Conservation (phyloP, 495 filamentous ascomycete species). For the Neurospora sp. region DNA sequence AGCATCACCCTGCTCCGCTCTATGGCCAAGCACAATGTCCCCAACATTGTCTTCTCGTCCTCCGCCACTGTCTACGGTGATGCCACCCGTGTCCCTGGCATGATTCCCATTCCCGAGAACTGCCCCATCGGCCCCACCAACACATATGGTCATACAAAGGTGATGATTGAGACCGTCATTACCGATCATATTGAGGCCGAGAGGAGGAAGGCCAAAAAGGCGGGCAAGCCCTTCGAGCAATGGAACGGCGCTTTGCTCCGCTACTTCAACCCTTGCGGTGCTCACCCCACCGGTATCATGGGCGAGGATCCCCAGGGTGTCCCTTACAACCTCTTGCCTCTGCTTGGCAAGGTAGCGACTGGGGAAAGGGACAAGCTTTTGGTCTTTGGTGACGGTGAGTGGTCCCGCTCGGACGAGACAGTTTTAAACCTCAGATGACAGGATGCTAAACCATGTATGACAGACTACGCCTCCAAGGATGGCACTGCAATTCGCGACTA, state of each 20-base stretch:
- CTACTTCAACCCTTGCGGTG: slow-evolving; percentile 96
- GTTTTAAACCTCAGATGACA: not conserved
- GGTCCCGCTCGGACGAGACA: not conserved
- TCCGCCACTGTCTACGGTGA: slow-evolving; percentile 97
- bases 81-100: slow-evolving; percentile 88
- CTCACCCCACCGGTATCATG: slow-evolving; percentile 95
- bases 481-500: slow-evolving; percentile 66
- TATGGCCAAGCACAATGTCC: slow-evolving; percentile 82
- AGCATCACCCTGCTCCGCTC: slow-evolving; percentile 77
- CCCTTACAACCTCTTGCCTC: slow-evolving; percentile 88
- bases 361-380: slow-evolving; percentile 90
- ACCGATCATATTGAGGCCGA: slow-evolving; percentile 82
- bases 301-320: slow-evolving; percentile 95
- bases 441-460: not conserved
- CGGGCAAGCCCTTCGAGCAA: slow-evolving; percentile 60
- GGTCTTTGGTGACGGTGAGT: slow-evolving; percentile 86
- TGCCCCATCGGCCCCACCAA: slow-evolving; percentile 96
- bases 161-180: slow-evolving; percentile 81
- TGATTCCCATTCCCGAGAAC: slow-evolving; percentile 97
- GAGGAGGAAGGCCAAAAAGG: slow-evolving; percentile 73
- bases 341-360: slow-evolving; percentile 90
- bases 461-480: slow-evolving; percentile 84
- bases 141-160: slow-evolving; percentile 93
- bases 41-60: slow-evolving; percentile 95
- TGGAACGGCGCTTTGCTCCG: slow-evolving; percentile 92